These are phyloP conservation scores for Pseudomassariella vexata DNA, from an alignment of 2,329 filamentous ascomycete species.

Conservation along the genomic window DNA sequence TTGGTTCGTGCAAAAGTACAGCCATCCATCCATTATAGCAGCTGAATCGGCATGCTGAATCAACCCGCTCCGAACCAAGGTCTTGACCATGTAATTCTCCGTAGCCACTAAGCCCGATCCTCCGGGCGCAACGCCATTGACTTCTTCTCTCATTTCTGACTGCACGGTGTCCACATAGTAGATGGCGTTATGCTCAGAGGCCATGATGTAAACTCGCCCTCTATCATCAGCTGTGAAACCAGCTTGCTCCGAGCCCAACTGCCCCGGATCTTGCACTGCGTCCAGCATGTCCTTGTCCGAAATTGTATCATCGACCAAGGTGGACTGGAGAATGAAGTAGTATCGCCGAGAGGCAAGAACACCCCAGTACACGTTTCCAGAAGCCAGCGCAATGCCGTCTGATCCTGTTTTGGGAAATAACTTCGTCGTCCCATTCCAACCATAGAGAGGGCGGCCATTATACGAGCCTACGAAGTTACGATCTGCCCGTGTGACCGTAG, in stretches of 20 bases:
- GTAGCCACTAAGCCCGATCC: constrained; percentile 24
- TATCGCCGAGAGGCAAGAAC: constrained; percentile 32
- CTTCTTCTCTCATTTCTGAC: constrained; percentile 23
- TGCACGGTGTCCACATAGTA: constrained; percentile 34
- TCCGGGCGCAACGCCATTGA: constrained; percentile 26
- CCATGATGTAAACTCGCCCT: constrained; percentile 32
- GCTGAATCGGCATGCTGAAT: constrained; percentile 35
- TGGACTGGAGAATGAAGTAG: constrained; percentile 31
- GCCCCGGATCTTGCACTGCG: constrained; percentile 30
- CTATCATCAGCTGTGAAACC: constrained; percentile 34
- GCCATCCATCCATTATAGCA: constrained; percentile 31
- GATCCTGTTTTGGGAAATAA: constrained; percentile 23
- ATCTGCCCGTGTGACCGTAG: constrained; percentile 29
- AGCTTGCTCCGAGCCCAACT: constrained; percentile 32
- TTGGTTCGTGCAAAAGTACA: constrained; percentile 37
- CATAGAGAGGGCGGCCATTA: constrained; percentile 24
- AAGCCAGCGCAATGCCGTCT: constrained; percentile 31
- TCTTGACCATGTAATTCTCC: constrained; percentile 32
- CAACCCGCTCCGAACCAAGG: constrained; percentile 29
- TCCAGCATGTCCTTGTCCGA: constrained; percentile 28
- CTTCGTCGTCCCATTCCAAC: constrained; percentile 28
- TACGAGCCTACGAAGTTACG: constrained; percentile 31
- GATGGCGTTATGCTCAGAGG: constrained; percentile 36
- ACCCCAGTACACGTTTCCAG: constrained; percentile 35
- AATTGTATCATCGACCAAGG: constrained; percentile 22